Conservation (phyloP, 1,139 yeast species). For the Taphrina betulina region DNA sequence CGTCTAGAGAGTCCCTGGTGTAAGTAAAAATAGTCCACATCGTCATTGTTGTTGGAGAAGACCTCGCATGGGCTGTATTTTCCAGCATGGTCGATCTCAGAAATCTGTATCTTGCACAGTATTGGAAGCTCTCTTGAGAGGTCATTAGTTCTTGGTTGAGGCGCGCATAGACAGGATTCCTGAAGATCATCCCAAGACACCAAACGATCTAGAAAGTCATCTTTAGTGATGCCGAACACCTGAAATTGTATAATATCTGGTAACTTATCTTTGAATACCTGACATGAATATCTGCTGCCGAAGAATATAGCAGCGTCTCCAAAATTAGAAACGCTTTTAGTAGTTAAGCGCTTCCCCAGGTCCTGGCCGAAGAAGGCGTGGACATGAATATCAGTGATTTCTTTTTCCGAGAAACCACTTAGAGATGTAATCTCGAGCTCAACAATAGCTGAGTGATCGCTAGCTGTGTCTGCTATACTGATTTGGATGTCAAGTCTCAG, state of each 20-base stretch:
- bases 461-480: conserved; percentile 26
- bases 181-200: conserved; percentile 44
- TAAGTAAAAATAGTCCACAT: conserved; percentile 37
- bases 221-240: conserved; percentile 38
- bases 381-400: conserved; percentile 34
- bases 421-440: conserved; percentile 33
- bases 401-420: conserved; percentile 30
- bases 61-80: conserved; percentile 39
- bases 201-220: conserved; percentile 40
- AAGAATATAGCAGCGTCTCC: conserved; percentile 9
- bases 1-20: conserved; percentile 43
- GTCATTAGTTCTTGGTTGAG: no score
- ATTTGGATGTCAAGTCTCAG: conserved; percentile 34
- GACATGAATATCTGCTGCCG: conserved; percentile 19
- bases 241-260: conserved; percentile 31
- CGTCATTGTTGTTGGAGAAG: conserved; percentile 32
- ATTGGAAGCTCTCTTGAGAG: conserved; percentile 32
- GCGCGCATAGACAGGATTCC: no score
- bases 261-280: conserved; percentile 1
- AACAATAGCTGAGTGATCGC: no score
- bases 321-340: not conserved
- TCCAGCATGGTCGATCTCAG: conserved; percentile 42
- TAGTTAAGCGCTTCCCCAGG: conserved; percentile 19
- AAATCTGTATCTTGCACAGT: conserved; percentile 34
- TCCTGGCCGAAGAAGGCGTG: conserved; percentile 14